A percentile compares a stretch with the other conserved stretches of the same genome.
These are phyloP conservation scores for Cyathus striatus DNA, from an alignment of 768 basidiomycete genomes.

Conservation along the genomic window DNA sequence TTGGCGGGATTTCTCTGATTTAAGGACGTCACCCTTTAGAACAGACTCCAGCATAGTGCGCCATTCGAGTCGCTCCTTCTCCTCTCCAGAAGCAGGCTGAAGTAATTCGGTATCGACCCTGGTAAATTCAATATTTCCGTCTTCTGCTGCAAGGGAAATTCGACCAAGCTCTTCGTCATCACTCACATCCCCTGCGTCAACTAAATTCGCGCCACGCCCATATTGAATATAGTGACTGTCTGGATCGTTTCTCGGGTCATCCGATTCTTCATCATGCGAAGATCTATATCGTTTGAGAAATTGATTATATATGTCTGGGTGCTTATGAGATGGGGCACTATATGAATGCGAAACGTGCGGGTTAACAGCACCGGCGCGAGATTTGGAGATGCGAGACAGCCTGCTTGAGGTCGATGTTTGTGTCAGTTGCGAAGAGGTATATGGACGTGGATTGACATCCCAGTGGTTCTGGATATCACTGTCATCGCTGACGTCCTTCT, in stretches of 20 bases:
- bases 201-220: conserved; percentile 55
- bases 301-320: conserved; percentile 69
- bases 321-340: conserved; percentile 21
- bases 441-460: conserved; percentile 26
- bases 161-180: conserved; percentile 67
- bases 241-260: conserved; percentile 75
- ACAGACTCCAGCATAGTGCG: conserved; percentile 94
- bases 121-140: conserved; percentile 43
- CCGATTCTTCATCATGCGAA: conserved; percentile 47
- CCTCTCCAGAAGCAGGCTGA: conserved; percentile 65
- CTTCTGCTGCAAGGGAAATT: conserved; percentile 31
- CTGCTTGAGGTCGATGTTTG: conserved; percentile 21
- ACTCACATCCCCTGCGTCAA: conserved; percentile 65
- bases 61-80: conserved; percentile 89
- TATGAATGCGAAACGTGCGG: conserved; percentile 13
- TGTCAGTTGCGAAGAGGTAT: conserved; percentile 27
- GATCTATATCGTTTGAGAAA: conserved; percentile 76
- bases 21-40: conserved; percentile 88
- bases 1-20: conserved; percentile 91
- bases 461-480: conserved; percentile 30
- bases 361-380: conserved; percentile 19
- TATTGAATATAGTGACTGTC: conserved; percentile 79
- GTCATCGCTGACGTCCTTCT: conserved; percentile 34
- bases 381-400: conserved; percentile 21
- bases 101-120: conserved; percentile 59